phyloP scores from a whole-genome alignment of 169 alveolate genomes.

The Eimeria tenella region DNA sequence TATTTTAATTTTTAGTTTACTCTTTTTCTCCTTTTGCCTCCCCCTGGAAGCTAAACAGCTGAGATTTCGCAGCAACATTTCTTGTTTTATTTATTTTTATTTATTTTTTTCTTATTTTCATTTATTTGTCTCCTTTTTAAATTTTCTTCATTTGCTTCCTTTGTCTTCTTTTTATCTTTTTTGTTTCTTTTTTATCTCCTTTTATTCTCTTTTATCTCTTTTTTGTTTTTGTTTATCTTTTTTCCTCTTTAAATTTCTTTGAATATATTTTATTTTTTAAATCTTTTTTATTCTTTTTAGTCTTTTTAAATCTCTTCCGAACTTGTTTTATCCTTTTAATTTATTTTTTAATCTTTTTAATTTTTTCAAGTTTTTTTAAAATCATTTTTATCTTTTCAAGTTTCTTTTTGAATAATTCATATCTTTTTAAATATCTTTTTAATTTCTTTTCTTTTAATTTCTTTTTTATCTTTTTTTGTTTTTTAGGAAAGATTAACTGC shows the following conservation, averaged over 20 bases:
- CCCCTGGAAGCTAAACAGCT: not conserved
- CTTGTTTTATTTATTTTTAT: not conserved
- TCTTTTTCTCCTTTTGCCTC: not conserved
- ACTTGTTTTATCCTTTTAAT: not conserved
- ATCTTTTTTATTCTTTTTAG: not conserved
- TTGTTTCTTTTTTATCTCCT: not conserved
- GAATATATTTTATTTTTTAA: not conserved
- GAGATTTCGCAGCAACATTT: not conserved
- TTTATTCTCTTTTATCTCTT: not conserved
- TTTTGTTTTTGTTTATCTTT: not conserved
- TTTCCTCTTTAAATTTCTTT: not conserved
- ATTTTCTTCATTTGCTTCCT: not conserved
- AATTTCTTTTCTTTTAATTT: not conserved
- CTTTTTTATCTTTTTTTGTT: not conserved
- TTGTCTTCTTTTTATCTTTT: not conserved
- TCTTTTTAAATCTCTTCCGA: not conserved
- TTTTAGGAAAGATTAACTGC: conserved; percentile 55
- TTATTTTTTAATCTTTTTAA: not conserved
- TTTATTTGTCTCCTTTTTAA: not conserved
- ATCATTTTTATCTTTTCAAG: not conserved
- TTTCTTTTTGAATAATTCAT: not conserved
- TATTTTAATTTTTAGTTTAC: not conserved
- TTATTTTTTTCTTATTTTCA: not conserved
- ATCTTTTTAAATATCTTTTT: not conserved
- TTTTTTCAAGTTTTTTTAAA: not conserved